Evolutionary conservation across 768 basidiomycete species (phyloP), one percentile per base, ranked within the genome.

Genomic region (Gymnopilus junonius): DNA sequence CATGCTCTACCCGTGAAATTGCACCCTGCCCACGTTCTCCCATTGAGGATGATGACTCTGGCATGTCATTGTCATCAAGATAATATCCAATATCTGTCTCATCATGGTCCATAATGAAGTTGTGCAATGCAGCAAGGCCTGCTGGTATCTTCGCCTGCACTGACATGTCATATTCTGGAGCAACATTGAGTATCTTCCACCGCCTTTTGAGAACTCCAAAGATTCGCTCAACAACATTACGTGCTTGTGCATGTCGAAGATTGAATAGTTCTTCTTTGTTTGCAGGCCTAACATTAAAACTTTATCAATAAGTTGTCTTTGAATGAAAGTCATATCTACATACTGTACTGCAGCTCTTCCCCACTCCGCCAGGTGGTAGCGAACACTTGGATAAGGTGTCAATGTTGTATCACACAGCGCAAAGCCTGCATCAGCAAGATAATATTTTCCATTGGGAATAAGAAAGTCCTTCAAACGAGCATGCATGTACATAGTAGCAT

Each of bases 401-500:
- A 50, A 10, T 2, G 31, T 14, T 4, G 27, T 5, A 15, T 31
- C 27, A 15, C 48, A 50, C 2, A 8, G 29, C 4, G 20, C 48
- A 50, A 50, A 50, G 3, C 48, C 48, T 10, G 48, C 48, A 21
- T 50, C 48, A 25, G 48, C 48, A 10, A 50, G 27, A 27, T 50
- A 50, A 31, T 31, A 50, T 14, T 50, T 50, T 14, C 48, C 48
- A 15, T 50, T 29, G 6, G 48, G 48, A 5, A 50, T 27, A 2
- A 10, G 20, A 17, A 25, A 6, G 1, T 15, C 27, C 7, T 7
- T 3, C 27, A 27, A 5, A 1, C 8, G 6, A 3, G 48, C 15
- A 7, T 6, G 46, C 3, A 70, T 34, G 66, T 69, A 81, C n/a
- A 81, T 68, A 0, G 64, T 59, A n/a, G 71, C 65, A 73, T 83